Conservation (phyloP, 1,139 yeast genomes). For the Magnusiomyces tetraspermus region DNA sequence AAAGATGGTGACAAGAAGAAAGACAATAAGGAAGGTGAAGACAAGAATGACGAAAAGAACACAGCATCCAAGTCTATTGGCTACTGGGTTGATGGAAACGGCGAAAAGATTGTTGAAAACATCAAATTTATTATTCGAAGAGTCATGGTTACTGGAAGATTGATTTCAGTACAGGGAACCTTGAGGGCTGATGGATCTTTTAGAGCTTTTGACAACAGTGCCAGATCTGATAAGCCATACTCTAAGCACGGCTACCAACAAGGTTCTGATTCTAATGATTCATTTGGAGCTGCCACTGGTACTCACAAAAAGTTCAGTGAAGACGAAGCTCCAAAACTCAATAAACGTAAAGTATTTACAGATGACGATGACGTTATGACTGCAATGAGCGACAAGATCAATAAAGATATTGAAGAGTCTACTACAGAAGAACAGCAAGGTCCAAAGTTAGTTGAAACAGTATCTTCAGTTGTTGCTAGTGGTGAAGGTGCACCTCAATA, state of each 20-base stretch:
- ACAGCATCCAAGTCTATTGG: constrained; percentile 51
- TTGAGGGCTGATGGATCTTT: constrained; percentile 6
- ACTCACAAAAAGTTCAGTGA: constrained; percentile 8
- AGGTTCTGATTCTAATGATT: not conserved
- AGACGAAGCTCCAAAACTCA: constrained; percentile 1
- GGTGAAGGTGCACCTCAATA: not conserved
- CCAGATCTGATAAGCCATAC: not conserved
- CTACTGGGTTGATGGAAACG: constrained; percentile 73
- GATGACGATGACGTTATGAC: not conserved
- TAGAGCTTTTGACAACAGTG: not conserved
- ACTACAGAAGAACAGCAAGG: not conserved
- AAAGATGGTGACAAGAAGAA: not conserved
- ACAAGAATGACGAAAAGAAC: not conserved
- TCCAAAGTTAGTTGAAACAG: not conserved
- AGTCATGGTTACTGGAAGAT: constrained; percentile 68
- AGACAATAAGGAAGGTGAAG: constrained; percentile 5
- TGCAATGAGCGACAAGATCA: not conserved
- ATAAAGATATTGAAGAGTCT: not conserved
- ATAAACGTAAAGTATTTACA: not conserved
- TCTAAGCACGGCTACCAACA: not conserved
- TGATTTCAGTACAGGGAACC: constrained; percentile 70
- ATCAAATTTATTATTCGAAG: constrained; percentile 62
- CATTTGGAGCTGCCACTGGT: not conserved
- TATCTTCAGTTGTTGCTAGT: not conserved
- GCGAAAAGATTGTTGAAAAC: constrained; percentile 70